Evolutionary conservation across 306 rosid species (phyloP), one percentile per base, ranked within the genome.

Genomic region (Adenanthera pavonina): DNA sequence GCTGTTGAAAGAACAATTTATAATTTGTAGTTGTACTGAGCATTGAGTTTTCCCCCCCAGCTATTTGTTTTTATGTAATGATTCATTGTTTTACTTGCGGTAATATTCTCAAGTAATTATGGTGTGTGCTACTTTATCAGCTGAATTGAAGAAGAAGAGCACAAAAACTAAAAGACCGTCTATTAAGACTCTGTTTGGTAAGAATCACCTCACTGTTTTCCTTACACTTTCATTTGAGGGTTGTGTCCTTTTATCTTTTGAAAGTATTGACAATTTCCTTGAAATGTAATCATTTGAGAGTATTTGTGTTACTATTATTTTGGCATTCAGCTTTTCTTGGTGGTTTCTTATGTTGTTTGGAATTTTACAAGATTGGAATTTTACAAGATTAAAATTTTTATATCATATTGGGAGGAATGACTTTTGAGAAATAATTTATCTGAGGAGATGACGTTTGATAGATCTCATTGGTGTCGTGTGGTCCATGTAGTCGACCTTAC

Each of bases 81-180:
- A 61, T 77, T 76, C 61, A 16, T 77, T 54, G 57, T 36, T 76
- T 72, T 52, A 36, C 56, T 36, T 72, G 74, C 20, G 16, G 47
- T 44, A 10, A 75, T 54, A 75, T 72, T 80, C 43, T 41, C 64
- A 52, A 74, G 57, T 67, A 66, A 80, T 60, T 34, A 46, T 74
- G 76, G n/a, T 76, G 10, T 80, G 77, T 69, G 13, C 67, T 78
- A 44, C 78, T 69, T 66, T 46, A 12, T 83, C 97, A 96, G 99
- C 97, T 59, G 99, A 92, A 74, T 83, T 96, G 87, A 95, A 92
- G 97, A 95, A 95, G 88, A 96, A 96, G 90, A 90, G 89, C 88
- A 78, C 95, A 73, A 94, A 94, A 85, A 7, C 89, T 77, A 96
- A 91, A 88, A 89, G 99, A 77, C 98, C 99, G 6, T 93, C 98